A percentile compares a stretch with the other conserved stretches of the same genome.
These are phyloP conservation scores for Chaetomium sp. DNA, from an alignment of 2,329 filamentous ascomycete genomes.

Conservation along the genomic window DNA sequence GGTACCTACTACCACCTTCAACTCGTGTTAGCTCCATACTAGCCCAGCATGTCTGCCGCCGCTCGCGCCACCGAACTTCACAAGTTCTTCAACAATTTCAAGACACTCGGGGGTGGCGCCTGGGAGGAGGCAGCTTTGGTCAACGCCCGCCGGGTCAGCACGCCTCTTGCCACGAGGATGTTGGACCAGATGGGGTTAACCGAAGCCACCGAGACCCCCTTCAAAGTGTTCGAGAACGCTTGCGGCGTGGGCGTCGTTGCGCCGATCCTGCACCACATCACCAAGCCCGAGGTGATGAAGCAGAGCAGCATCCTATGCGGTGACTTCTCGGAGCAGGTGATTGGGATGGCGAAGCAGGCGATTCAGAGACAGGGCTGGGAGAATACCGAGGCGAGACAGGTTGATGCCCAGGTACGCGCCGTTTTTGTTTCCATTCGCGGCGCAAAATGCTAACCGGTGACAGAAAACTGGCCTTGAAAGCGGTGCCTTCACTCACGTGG, in stretches of 20 bases:
- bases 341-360: slow-evolving; percentile 46
- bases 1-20: background rate
- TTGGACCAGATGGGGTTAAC: slow-evolving; percentile 41
- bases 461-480: slow-evolving; percentile 34
- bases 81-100: slow-evolving; percentile 27
- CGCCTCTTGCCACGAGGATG: slow-evolving; percentile 32
- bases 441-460: background rate
- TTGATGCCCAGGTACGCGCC: slow-evolving; percentile 51
- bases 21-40: background rate
- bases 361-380: slow-evolving; percentile 49
- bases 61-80: slow-evolving; percentile 21
- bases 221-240: slow-evolving; percentile 54
- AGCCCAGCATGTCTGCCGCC: slow-evolving; percentile 14
- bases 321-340: slow-evolving; percentile 49
- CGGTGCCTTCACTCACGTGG: slow-evolving; percentile 36
- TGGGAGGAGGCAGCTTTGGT: slow-evolving; percentile 23
- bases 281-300: slow-evolving; percentile 44
- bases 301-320: slow-evolving; percentile 53
- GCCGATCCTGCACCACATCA: slow-evolving; percentile 45
- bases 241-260: slow-evolving; percentile 56
- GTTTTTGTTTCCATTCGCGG: background rate
- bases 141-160: slow-evolving; percentile 31
- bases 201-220: slow-evolving; percentile 35
- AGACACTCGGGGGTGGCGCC: background rate
- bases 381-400: slow-evolving; percentile 46